Evolutionary conservation across 225 moss, liverwort and hornwort genomes (phyloP), one percentile per base, ranked within the genome.

Genomic region (Asterella californica): DNA sequence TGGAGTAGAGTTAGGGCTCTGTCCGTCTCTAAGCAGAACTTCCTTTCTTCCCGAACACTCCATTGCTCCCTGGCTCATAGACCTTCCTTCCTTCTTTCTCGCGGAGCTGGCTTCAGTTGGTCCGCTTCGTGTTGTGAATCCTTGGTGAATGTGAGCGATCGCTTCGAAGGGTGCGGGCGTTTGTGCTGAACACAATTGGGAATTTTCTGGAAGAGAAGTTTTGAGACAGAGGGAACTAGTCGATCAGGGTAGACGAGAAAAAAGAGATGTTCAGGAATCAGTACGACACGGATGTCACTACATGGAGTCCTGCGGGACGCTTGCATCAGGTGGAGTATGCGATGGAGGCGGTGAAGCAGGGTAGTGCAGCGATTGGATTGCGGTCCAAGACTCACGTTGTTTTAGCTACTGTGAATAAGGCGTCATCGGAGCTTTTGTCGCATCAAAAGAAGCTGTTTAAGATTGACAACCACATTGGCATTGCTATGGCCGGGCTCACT

Each of bases 281-380:
- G 88, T 96, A 96, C 68, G 96, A 96, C 57, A 96, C 96, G 81
- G 96, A 96, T 82, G 94, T 96, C 79, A 96, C 94, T 67, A 96
- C 94, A 88, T 96, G 96, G 96, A 96, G 96, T 64, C 96, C 96
- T 25, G 96, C 94, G 34, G 96, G 96, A 78, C 92, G 96, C 70
- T 82, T 96, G 88, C 96, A 96, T 69, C 96, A 96, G 73, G 91
- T 96, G 86, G 96, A 96, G 85, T 96, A 96, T 76, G 96, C 96
- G 60, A 96, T 96, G 96, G 96, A 96, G 85, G 96, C 96, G 17
- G 96, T 96, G 81, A 96, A 96, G 85, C 96, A 96, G 88, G 96
- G 96, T 45, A 96, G 90, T 77, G 96, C 96, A 42, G 96, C 91
- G 59, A 94, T 96, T 76, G 96, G 96, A 71, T 79, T 96, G 82